Conservation (phyloP, 2,329 filamentous ascomycete species). For the Aspergillus jensenii region DNA sequence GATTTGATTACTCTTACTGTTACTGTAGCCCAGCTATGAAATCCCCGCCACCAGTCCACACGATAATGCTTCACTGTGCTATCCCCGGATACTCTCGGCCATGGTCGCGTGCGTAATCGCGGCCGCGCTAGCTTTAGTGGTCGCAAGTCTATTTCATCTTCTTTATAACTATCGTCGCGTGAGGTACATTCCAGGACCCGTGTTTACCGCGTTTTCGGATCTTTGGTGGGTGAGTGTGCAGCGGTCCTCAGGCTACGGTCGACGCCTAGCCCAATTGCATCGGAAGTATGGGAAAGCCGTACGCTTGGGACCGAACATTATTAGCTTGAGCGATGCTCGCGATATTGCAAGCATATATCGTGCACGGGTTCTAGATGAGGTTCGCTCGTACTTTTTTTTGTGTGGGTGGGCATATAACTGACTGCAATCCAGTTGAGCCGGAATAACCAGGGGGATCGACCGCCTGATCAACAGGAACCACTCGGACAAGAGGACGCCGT, state of each 20-base stretch:
- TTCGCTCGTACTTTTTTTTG: background rate
- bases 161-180: conserved; percentile 18
- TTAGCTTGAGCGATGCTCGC: conserved; percentile 17
- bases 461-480: background rate
- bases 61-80: background rate
- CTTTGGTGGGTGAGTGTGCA: conserved; percentile 13
- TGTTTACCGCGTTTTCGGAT: conserved; percentile 10
- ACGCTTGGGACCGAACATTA: conserved; percentile 14
- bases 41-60: background rate
- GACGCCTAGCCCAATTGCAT: conserved; percentile 13
- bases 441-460: background rate
- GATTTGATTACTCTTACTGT: background rate
- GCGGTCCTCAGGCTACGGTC: conserved; percentile 3
- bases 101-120: conserved; percentile 15
- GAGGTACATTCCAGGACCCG: conserved; percentile 16
- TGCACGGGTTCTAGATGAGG: background rate
- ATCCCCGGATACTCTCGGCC: background rate
- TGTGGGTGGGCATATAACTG: background rate
- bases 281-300: conserved; percentile 17
- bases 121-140: conserved; percentile 6
- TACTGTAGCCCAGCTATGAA: background rate
- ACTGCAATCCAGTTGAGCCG: background rate
- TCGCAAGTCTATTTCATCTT: background rate
- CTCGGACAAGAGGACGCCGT: conserved; percentile 12
- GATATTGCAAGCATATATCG: conserved; percentile 3